Evolutionary conservation across 768 basidiomycete genomes (phyloP).

Genomic region (Psilocybe subaeruginosa): DNA sequence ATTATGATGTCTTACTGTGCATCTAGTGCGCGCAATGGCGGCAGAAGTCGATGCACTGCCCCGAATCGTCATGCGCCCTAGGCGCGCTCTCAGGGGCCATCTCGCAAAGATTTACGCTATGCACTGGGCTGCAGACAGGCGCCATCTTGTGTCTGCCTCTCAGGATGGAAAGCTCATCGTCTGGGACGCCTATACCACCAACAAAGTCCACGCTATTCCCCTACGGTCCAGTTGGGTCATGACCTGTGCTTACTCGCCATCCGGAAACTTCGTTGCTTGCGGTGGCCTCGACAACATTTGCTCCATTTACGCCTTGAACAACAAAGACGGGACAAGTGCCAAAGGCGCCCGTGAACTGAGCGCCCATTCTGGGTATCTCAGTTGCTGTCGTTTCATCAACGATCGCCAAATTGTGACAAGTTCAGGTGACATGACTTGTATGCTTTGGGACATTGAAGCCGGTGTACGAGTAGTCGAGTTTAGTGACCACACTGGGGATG

Average conservation of each 20-base stretch:
- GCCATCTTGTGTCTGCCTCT: slow-evolving; percentile 98
- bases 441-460: slow-evolving; percentile 99
- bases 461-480: slow-evolving; percentile 98
- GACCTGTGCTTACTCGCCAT: slow-evolving; percentile 98
- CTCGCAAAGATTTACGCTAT: slow-evolving; percentile 99
- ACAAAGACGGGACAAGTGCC: slow-evolving; percentile 74
- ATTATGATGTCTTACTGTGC: slow-evolving; percentile 19
- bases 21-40: slow-evolving; percentile 95
- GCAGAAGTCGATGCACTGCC: slow-evolving; percentile 95
- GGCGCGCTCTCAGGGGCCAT: slow-evolving; percentile 94
- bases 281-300: slow-evolving; percentile 99
- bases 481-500: slow-evolving; percentile 98
- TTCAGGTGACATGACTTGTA: slow-evolving; percentile 99
- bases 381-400: slow-evolving; percentile 98
- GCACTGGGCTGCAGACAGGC: slow-evolving; percentile 98
- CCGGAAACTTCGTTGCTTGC: slow-evolving; percentile 96
- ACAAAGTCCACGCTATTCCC: slow-evolving; percentile 99
- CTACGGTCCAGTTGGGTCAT: slow-evolving; percentile 99
- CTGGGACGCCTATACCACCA: slow-evolving; percentile 99
- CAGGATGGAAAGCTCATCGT: slow-evolving; percentile 99
- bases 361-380: slow-evolving; percentile 97
- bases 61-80: slow-evolving; percentile 94
- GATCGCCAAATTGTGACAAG: slow-evolving; percentile 98
- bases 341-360: slow-evolving; percentile 94
- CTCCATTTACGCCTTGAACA: slow-evolving; percentile 94